Evolutionary conservation across 495 filamentous ascomycete species (phyloP), one percentile per base, ranked within the genome.

Genomic region (Penicillium desertorum): DNA sequence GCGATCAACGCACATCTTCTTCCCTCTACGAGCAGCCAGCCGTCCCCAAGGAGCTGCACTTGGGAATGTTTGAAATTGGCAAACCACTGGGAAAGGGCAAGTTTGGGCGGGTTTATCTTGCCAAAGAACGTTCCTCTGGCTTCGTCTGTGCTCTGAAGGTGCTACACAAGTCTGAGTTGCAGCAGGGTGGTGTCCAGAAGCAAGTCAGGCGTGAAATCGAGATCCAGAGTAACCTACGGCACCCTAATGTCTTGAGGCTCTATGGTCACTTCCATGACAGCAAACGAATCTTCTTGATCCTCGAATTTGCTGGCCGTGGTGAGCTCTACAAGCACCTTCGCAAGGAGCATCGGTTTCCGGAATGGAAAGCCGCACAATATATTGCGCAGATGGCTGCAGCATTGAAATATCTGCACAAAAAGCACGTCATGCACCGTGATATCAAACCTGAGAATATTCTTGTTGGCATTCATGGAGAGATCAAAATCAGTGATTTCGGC

Each of bases 361-460:
- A 98, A 72, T 93, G 90, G 88, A 94, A 93, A 71, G 95, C 95
- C 43, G 92, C 93, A 27, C 87, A 94, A 75, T 98, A 96, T 67
- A 90, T 97, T 60, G 95, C 93, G n/a, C 94, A 98, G 74, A 98
- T 98, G 95, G 90, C 95, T 19, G 86, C 89, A 44, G 94, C 94
- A 22, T 76, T 98, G 62, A 85, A 84, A 57, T 98, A 98, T 63
- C 78, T 98, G 23, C 94, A 98, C 76, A 90, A 89, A 69, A 98
- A 98, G 77, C 94, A 98, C 69, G 91, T 98, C 62, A 98, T 98
- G 77, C 94, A 98, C 66, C 87, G 94, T 44, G 94, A 98, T 63
- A 98, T 98, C 77, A 98, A 98, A 77, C 94, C 94, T 11, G 94
- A 98, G 74, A 98, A 98, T 66, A 98, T 98, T 62, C 85, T 98